These are phyloP conservation scores for Citropsis articulata DNA, from an alignment of 345 rosid species.

Conservation along the genomic window DNA sequence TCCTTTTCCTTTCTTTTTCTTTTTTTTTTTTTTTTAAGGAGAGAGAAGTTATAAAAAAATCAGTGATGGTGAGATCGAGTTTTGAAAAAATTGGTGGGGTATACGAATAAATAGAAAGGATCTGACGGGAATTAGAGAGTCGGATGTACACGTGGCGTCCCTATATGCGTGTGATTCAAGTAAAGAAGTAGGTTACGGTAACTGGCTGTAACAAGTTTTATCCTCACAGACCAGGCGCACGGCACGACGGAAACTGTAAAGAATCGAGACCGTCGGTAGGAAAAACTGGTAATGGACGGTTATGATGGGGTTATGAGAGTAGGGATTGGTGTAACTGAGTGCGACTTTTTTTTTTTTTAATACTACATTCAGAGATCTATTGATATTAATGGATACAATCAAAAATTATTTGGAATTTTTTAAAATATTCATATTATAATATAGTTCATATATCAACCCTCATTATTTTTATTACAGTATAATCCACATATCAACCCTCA, in stretches of 20 bases:
- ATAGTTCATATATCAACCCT: too few relatives aligned
- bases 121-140: slow-evolving; percentile 22
- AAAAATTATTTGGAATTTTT: too few relatives aligned
- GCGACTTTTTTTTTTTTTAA: too few relatives aligned
- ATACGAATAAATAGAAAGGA: slow-evolving; percentile 14
- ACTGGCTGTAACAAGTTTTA: background rate
- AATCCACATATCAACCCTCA: too few relatives aligned
- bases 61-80: slow-evolving; percentile 30
- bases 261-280: background rate
- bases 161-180: slow-evolving; percentile 1
- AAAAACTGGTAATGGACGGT: background rate
- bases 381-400: too few relatives aligned
- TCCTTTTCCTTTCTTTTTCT: background rate
- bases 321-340: background rate
- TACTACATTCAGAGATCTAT: too few relatives aligned
- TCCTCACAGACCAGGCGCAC: background rate
- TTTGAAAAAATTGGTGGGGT: slow-evolving; percentile 18
- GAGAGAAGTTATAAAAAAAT: slow-evolving; percentile 12
- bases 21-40: background rate
- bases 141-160: slow-evolving; percentile 23
- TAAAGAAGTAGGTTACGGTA: background rate
- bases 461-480: too few relatives aligned
- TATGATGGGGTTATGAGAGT: background rate
- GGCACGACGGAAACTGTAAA: too few relatives aligned
- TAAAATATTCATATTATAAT: too few relatives aligned